Evolutionary conservation across 2,329 filamentous ascomycete genomes (phyloP).

Genomic region (Chlorencoelia australis): DNA sequence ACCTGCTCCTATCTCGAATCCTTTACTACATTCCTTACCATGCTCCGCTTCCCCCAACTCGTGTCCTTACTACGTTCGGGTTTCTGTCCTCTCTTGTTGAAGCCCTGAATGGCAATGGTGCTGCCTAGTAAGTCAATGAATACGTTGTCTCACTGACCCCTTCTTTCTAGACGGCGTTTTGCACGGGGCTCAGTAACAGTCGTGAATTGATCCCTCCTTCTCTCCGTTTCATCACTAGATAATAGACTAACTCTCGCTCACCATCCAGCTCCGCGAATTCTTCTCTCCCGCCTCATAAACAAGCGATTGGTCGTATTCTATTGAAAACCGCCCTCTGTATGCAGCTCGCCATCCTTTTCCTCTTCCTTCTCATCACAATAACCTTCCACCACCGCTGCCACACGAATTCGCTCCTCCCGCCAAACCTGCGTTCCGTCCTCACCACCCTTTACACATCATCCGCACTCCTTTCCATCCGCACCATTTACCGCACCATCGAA

Average conservation of each 20-base stretch:
- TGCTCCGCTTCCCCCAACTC: slow-evolving; percentile 39
- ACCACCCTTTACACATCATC: slow-evolving; percentile 42
- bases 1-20: slow-evolving; percentile 48
- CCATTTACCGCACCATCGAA: slow-evolving; percentile 48
- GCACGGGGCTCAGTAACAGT: too few species aligned
- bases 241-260: too few species aligned
- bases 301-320: slow-evolving; percentile 35
- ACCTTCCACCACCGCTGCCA: slow-evolving; percentile 39
- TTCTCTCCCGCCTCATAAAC: slow-evolving; percentile 29
- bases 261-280: slow-evolving; percentile 38
- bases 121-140: too few species aligned
- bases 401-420: slow-evolving; percentile 23
- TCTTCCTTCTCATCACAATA: slow-evolving; percentile 39
- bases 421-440: slow-evolving; percentile 27
- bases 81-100: slow-evolving; percentile 39
- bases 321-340: slow-evolving; percentile 42
- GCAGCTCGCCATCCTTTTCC: slow-evolving; percentile 42
- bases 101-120: slow-evolving; percentile 38
- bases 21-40: slow-evolving; percentile 52
- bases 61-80: slow-evolving; percentile 37
- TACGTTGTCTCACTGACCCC: too few species aligned
- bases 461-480: slow-evolving; percentile 40
- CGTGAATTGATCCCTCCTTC: too few species aligned
- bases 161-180: too few species aligned
- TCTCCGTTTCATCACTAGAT: too few species aligned